Base-by-base conservation (phyloP, 1,139 yeast species). In the Saccharomycopsis crataegensis region DNA sequence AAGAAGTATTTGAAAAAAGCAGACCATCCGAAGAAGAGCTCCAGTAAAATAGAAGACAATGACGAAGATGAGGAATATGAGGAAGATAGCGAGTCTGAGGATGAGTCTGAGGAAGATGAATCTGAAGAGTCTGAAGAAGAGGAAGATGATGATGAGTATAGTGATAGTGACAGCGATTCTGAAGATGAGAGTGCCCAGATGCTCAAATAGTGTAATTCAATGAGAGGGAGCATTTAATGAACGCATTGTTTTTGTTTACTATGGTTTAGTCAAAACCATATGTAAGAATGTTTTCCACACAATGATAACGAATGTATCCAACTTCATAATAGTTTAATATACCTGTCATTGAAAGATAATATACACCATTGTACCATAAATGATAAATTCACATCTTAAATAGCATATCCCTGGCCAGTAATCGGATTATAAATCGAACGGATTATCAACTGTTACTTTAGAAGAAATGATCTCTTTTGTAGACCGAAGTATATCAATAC, bases 21-120 rank as follows among this genome's bases (percentile, higher is more conserved):
- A 3, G 28, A 22, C 2, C 28, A 22, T 8, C 32, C 33, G 17
- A 11, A 8, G 9, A 55, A 32, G 43, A 43, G 54, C 55, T 17
- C 52, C 46, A 3, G 55, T 54, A 28, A 53, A 37, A 70, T 64
- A 14, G 67, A 63, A 8, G 70, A 63, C 37, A 67, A 59, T 6
- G 66, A 62, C n/a, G 64, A 62, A n/a, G 64, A 60, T 38, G 72
- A 66, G 8, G 70, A 64, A 9, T 70, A 60, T 14, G 67, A 62
- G 5, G 62, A 62, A 7, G 64, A 61, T 4, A 60, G 52, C 1
- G 62, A 59, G 6, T 66, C 62, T 7, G 62, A 59, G 6, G 65
- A 63, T 5, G 65, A 61, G 3, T 65, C 61, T 22, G 64, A 59
- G 57, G 67, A 62, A 28, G 67, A 64, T 8, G 71, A 65, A 9